phyloP scores from a whole-genome alignment of 805 yeast genomes.

The Saccharomyces kudriavzevii region DNA sequence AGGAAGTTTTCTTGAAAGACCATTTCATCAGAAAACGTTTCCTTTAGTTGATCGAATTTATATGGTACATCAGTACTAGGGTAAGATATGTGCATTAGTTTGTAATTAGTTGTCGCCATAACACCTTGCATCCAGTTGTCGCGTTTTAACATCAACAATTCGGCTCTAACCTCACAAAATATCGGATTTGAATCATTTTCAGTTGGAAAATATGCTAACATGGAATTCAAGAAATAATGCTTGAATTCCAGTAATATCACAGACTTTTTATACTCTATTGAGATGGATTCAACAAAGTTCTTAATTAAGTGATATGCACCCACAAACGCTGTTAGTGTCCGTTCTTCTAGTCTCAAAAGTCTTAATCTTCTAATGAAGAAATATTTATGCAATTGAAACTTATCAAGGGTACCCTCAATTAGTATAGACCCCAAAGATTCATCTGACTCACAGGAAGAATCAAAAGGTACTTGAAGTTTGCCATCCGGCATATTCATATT shows the following conservation, averaged over 20 bases:
- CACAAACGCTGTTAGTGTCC: slow-evolving; percentile 5
- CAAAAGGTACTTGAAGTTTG: slow-evolving; percentile 17
- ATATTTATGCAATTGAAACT: slow-evolving; percentile 15
- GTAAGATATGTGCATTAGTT: slow-evolving; percentile 9
- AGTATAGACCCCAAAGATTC: slow-evolving; percentile 11
- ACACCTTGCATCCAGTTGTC: slow-evolving; percentile 33
- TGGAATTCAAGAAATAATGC: slow-evolving; percentile 11
- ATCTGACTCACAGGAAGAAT: slow-evolving; percentile 2
- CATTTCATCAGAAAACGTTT: slow-evolving; percentile 15
- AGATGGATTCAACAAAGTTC: slow-evolving; percentile 12
- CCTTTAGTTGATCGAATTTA: slow-evolving; percentile 7
- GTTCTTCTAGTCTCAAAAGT: slow-evolving; percentile 9
- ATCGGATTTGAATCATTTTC: slow-evolving; percentile 4
- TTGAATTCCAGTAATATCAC: slow-evolving; percentile 18
- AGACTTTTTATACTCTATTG: slow-evolving; percentile 7
- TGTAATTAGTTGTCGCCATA: slow-evolving; percentile 8
- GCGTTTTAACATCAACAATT: slow-evolving; percentile 33
- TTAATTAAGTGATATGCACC: slow-evolving; percentile 11
- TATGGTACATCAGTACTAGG: slow-evolving; percentile 3
- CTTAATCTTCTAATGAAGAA: slow-evolving; percentile 19
- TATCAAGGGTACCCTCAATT: slow-evolving; percentile 11
- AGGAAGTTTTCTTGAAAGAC: slow-evolving; percentile 35
- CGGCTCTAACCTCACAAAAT: slow-evolving; percentile 32
- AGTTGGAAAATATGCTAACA: slow-evolving; percentile 7
- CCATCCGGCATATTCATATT: slow-evolving; percentile 12